Conservation (phyloP, 2,329 filamentous ascomycete species). For the Chrysoporthe deuterocubensis region DNA sequence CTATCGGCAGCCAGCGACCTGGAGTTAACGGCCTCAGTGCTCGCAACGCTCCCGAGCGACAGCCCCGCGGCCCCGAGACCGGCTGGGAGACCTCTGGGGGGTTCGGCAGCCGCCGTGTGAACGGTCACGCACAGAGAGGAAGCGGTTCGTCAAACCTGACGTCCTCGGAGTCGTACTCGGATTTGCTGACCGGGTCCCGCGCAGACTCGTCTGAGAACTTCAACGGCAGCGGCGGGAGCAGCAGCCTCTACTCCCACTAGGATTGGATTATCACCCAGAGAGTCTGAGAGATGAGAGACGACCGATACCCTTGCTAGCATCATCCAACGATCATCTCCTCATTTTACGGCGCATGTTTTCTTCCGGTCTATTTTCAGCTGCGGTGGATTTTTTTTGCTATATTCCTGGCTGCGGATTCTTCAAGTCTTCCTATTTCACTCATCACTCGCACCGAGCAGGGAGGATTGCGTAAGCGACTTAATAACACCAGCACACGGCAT, state of each 20-base stretch:
- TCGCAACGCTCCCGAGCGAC: slow-evolving; percentile 59
- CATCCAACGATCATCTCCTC: slow-evolving; percentile 19
- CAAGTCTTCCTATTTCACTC: slow-evolving; percentile 8
- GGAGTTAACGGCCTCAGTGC: slow-evolving; percentile 49
- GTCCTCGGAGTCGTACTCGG: slow-evolving; percentile 27
- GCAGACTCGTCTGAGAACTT: slow-evolving; percentile 30
- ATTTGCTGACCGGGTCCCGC: slow-evolving; percentile 29
- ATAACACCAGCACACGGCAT: slow-evolving; percentile 21
- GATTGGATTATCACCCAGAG: slow-evolving; percentile 2
- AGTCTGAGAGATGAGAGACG: slow-evolving; percentile 18
- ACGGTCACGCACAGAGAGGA: slow-evolving; percentile 64
- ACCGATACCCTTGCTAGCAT: slow-evolving; percentile 15
- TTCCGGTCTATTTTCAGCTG: slow-evolving; percentile 23
- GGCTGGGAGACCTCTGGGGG: slow-evolving; percentile 60
- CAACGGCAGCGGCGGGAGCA: slow-evolving; percentile 27
- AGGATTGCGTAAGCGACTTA: slow-evolving; percentile 14
- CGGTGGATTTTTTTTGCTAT: slow-evolving; percentile 15
- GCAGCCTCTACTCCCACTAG: slow-evolving; percentile 29
- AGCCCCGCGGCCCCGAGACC: slow-evolving; percentile 64
- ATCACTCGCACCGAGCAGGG: slow-evolving; percentile 18
- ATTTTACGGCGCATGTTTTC: slow-evolving; percentile 22
- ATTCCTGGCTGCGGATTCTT: slow-evolving; percentile 14
- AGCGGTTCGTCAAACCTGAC: slow-evolving; percentile 50
- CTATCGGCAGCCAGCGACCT: slow-evolving; percentile 69
- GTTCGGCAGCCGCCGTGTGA: slow-evolving; percentile 58